Base-by-base conservation (phyloP, 768 basidiomycete genomes). In the Auriculariales sp. region DNA sequence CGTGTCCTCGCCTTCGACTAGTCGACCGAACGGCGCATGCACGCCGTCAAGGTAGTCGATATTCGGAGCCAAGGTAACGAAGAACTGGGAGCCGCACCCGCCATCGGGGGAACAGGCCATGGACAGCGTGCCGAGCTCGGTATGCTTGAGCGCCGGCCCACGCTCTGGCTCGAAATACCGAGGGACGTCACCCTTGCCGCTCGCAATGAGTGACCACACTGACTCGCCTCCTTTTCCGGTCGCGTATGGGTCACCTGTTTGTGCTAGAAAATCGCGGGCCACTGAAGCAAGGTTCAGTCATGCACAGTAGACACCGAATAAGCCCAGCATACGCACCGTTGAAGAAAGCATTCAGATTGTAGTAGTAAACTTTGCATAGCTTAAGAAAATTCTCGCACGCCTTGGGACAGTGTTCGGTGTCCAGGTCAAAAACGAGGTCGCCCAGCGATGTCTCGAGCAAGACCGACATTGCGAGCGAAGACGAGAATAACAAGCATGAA, bases 321-420 rank as follows among this genome's bases (percentile, higher is more conserved):
- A 39, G 7, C 15, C 4, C 11, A 14, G 14, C 39, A 15, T 24
- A 68, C 83, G 50, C 53, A 92, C 92, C 91, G 67, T 99, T 97
- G 75, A 98, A 98, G 70, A 99, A 99, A 0, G 90, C 90, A 62
- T 92, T 90, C 53, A 95, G 68, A 62, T 93, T 94, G 71, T 94
- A 98, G 64, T 94, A 94, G 63, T 95, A 95, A 52, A 88, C 73
- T 70, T 97, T 98, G 70, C 92, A 97, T 51, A 99, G 72, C 64
- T 99, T 99, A 50, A 99, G 76, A 61, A 98, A 98, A 71, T 98
- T 99, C 64, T 89, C 80, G 67, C 85, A 92, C 48, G 82, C 87
- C 64, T 78, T 81, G 1, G 95, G 95, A 65, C 93, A 97, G 32
- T 71, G 70, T 6, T 92, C 89, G 27, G 87, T 81, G 64, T 97